phyloP scores from a whole-genome alignment of 768 basidiomycete species.

The Lactarius quietus region DNA sequence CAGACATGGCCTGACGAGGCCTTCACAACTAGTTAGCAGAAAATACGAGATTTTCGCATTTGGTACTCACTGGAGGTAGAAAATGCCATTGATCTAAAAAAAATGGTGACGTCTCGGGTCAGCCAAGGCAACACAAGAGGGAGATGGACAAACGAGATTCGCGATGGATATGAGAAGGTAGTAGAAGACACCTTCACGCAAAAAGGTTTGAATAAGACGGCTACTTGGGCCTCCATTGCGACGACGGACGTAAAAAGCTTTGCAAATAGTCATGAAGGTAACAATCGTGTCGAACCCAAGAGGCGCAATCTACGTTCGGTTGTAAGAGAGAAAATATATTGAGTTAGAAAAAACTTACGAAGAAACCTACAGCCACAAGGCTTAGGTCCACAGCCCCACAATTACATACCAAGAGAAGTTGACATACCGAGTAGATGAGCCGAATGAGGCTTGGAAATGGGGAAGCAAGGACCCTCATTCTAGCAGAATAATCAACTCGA shows the following conservation, averaged over 20 bases:
- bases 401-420: neutral
- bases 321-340: slow-evolving; percentile 4
- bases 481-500: slow-evolving; percentile 25
- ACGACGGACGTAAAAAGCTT: slow-evolving; percentile 72
- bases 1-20: slow-evolving; percentile 78
- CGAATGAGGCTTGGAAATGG: slow-evolving; percentile 78
- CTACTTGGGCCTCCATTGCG: slow-evolving; percentile 74
- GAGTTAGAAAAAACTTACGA: slow-evolving; percentile 22
- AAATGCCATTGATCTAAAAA: slow-evolving; percentile 68
- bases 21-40: slow-evolving; percentile 35
- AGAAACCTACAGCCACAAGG: slow-evolving; percentile 40
- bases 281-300: slow-evolving; percentile 78
- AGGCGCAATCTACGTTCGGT: slow-evolving; percentile 59
- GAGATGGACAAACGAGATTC: slow-evolving; percentile 49
- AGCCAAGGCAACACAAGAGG: neutral
- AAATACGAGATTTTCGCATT: slow-evolving; percentile 14
- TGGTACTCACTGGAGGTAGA: slow-evolving; percentile 70
- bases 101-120: slow-evolving; percentile 9
- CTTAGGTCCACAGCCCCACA: neutral
- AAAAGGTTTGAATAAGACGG: slow-evolving; percentile 77
- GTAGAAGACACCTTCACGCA: slow-evolving; percentile 84
- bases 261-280: slow-evolving; percentile 76
- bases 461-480: slow-evolving; percentile 69
- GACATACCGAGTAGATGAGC: slow-evolving; percentile 71
- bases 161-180: slow-evolving; percentile 84